Percentiles rank a stretch among this genome's conserved stretches.
Evolutionary conservation across 768 basidiomycete genomes (phyloP).

Genomic region (Cubamyces sp.): DNA sequence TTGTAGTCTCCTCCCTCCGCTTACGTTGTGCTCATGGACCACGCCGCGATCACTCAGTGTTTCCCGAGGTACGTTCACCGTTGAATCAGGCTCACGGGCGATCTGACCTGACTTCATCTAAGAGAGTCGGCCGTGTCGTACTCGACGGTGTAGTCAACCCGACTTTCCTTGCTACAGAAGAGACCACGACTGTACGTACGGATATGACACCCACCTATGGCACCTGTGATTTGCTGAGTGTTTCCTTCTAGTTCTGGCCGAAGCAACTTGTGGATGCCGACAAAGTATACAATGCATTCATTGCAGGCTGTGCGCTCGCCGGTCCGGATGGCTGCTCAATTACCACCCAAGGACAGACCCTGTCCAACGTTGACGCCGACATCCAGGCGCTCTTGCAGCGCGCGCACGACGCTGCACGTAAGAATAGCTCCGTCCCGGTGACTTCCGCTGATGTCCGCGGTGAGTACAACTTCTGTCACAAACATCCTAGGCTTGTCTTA

Average conservation of each 20-base stretch:
- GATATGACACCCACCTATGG: background rate
- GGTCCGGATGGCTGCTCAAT: conserved; percentile 13
- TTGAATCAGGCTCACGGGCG: background rate
- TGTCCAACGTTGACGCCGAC: conserved; percentile 5
- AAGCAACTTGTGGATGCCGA: conserved; percentile 6
- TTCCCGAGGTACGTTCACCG: conserved; percentile 11
- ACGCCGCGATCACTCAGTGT: background rate
- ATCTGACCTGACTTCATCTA: too few relatives aligned
- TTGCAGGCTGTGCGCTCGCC: conserved; percentile 17
- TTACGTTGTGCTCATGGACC: too few relatives aligned
- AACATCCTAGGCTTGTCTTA: background rate
- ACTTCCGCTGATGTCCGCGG: conserved; percentile 11
- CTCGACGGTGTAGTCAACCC: conserved; percentile 22
- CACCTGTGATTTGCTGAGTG: background rate
- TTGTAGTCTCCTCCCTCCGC: too few relatives aligned
- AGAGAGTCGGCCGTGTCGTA: conserved; percentile 21
- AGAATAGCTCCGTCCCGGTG: conserved; percentile 11
- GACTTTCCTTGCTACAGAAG: background rate
- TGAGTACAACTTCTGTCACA: background rate
- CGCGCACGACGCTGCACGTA: conserved; percentile 12
- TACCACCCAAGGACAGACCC: conserved; percentile 1
- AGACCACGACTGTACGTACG: background rate
- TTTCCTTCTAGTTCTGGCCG: background rate
- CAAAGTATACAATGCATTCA: conserved; percentile 7
- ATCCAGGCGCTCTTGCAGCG: conserved; percentile 9